These are phyloP conservation scores for Trichoderma reesei DNA, from an alignment of 495 filamentous ascomycete genomes.

Conservation along the genomic window DNA sequence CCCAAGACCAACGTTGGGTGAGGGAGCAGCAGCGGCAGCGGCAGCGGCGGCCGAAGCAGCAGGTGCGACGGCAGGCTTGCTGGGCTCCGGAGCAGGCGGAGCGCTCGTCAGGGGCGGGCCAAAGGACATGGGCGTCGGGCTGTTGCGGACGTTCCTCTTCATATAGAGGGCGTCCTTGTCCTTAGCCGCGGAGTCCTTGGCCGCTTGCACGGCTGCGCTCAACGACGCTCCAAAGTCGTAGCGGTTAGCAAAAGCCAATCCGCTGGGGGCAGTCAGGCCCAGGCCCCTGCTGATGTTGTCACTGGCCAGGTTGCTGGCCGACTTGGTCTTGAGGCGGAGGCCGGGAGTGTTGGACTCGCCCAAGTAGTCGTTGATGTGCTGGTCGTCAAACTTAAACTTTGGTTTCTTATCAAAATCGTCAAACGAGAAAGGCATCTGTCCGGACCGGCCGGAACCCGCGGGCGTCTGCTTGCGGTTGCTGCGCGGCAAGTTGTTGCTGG, in stretches of 20 bases:
- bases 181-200: slow-evolving; percentile 41
- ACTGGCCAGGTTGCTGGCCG: slow-evolving; percentile 34
- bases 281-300: slow-evolving; percentile 31
- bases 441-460: slow-evolving; percentile 41
- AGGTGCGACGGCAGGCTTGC: slow-evolving; percentile 9
- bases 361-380: slow-evolving; percentile 41
- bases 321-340: slow-evolving; percentile 44
- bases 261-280: slow-evolving; percentile 45
- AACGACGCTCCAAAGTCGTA: slow-evolving; percentile 92
- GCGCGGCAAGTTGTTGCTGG: slow-evolving; percentile 53
- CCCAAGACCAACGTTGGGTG: slow-evolving; percentile 12
- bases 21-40: slow-evolving; percentile 24
- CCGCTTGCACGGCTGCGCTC: slow-evolving; percentile 66
- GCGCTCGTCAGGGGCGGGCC: slow-evolving; percentile 11
- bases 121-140: slow-evolving; percentile 17
- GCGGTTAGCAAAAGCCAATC: slow-evolving; percentile 76
- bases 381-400: slow-evolving; percentile 48
- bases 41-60: slow-evolving; percentile 15
- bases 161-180: slow-evolving; percentile 42
- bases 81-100: slow-evolving; percentile 12
- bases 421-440: slow-evolving; percentile 51
- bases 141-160: slow-evolving; percentile 31
- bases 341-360: slow-evolving; percentile 35
- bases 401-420: slow-evolving; percentile 60
- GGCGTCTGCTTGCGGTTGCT: slow-evolving; percentile 53